These are phyloP conservation scores for Tremella yokohamensis DNA, from an alignment of 768 basidiomycete genomes.

Conservation along the genomic window DNA sequence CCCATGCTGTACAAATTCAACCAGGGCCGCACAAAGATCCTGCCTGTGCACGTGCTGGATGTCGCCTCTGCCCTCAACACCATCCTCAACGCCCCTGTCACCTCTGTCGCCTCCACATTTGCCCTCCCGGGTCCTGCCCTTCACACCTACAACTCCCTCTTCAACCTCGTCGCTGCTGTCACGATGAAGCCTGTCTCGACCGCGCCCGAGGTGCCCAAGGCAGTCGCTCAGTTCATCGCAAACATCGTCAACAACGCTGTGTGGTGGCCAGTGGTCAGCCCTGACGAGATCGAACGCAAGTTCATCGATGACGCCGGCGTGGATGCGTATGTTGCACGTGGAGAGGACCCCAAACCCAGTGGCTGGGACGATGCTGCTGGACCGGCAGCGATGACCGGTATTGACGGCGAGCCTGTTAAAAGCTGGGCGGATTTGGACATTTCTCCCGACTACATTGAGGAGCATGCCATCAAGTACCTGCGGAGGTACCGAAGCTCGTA, in stretches of 20 bases:
- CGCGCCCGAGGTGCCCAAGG: slow-evolving; percentile 73
- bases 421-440: slow-evolving; percentile 82
- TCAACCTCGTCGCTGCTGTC: slow-evolving; percentile 65
- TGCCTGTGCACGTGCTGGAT: slow-evolving; percentile 90
- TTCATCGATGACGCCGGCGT: slow-evolving; percentile 70
- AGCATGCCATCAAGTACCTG: slow-evolving; percentile 82
- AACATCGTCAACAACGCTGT: slow-evolving; percentile 61
- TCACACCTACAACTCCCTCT: slow-evolving; percentile 65
- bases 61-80: slow-evolving; percentile 88
- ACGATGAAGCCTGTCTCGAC: slow-evolving; percentile 71
- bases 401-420: slow-evolving; percentile 56
- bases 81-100: slow-evolving; percentile 62
- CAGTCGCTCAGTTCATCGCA: slow-evolving; percentile 63
- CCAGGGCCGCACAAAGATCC: slow-evolving; percentile 75
- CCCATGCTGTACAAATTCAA: slow-evolving; percentile 94
- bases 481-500: slow-evolving; percentile 84
- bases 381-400: slow-evolving; percentile 39
- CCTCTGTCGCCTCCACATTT: slow-evolving; percentile 58
- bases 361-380: slow-evolving; percentile 34
- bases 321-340: slow-evolving; percentile 43
- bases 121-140: slow-evolving; percentile 85
- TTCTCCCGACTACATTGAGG: slow-evolving; percentile 76
- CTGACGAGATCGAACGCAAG: slow-evolving; percentile 84
- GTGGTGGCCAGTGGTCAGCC: slow-evolving; percentile 90
- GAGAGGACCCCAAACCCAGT: slow-evolving; percentile 19